Evolutionary conservation across 139 green algal species (phyloP).

Genomic region (Chlorella sorokiniana): DNA sequence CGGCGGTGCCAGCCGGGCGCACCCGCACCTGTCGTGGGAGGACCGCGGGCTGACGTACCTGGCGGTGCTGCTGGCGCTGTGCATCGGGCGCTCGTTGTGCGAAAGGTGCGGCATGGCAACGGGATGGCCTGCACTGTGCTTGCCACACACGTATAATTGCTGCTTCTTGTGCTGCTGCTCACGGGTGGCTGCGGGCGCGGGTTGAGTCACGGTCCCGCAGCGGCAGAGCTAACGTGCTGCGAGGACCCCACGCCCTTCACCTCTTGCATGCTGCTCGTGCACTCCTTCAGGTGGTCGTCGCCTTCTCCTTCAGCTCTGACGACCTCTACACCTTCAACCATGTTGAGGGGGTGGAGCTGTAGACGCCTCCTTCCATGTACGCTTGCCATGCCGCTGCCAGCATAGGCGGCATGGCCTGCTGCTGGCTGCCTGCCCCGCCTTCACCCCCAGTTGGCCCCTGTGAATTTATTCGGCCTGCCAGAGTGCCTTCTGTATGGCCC

Average conservation of each 20-base stretch:
- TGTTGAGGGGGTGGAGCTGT: constrained; percentile 25
- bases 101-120: constrained; percentile 10
- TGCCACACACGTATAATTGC: not conserved
- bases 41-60: constrained; percentile 59
- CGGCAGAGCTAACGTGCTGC: no score
- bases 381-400: not conserved
- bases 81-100: constrained; percentile 59
- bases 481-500: no score
- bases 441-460: no score
- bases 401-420: no score
- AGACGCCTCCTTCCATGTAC: not conserved
- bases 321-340: constrained; percentile 29
- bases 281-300: not conserved
- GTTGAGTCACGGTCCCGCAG: no score
- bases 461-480: no score
- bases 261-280: not conserved
- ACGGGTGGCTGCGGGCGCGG: not conserved
- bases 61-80: constrained; percentile 49
- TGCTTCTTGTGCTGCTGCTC: not conserved
- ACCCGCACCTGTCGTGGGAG: constrained; percentile 35
- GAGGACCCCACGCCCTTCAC: not conserved
- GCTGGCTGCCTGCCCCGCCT: no score
- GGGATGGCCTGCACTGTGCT: not conserved
- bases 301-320: not conserved
- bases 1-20: not conserved